Percentiles rank a stretch among this genome's conserved stretches.
Evolutionary conservation across 192 early-diverging fungal species (phyloP).

Genomic region (Lobosporangium transversale): DNA sequence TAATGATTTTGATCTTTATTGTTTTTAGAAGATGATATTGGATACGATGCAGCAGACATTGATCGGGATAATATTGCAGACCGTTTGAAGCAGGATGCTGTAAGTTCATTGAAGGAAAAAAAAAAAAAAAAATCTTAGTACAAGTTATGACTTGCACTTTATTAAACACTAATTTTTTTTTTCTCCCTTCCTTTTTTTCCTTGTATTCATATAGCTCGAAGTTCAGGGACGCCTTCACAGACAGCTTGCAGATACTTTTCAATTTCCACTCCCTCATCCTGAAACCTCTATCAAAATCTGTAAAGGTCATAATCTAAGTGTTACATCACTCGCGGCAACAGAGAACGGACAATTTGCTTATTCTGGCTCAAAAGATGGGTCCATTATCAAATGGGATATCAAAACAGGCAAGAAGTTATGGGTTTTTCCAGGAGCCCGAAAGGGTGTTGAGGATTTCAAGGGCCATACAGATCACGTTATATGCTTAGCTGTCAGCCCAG

Average conservation of each 20-base stretch:
- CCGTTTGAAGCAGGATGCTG: constrained; percentile 83
- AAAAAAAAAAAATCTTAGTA: too few species aligned
- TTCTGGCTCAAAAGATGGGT: constrained; percentile 92
- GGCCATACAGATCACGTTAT: constrained; percentile 83
- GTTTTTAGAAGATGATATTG: constrained; percentile 65
- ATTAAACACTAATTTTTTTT: too few species aligned
- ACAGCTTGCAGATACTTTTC: constrained; percentile 44
- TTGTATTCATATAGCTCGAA: constrained; percentile 42
- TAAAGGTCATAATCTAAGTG: constrained; percentile 76
- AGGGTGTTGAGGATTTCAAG: constrained; percentile 66
- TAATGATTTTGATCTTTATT: too few species aligned
- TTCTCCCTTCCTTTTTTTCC: too few species aligned
- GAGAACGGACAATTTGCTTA: constrained; percentile 76
- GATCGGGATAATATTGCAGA: constrained; percentile 94
- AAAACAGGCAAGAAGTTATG: constrained; percentile 74
- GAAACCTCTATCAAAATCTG: constrained; percentile 53
- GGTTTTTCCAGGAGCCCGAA: constrained; percentile 78
- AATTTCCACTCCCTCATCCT: constrained; percentile 54
- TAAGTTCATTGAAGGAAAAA: constrained; percentile 49
- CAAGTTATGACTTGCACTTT: too few species aligned
- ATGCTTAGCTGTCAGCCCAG: constrained; percentile 74
- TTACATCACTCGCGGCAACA: constrained; percentile 83
- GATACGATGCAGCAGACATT: constrained; percentile 91
- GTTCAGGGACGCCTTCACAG: constrained; percentile 32
- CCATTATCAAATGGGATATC: constrained; percentile 90